These are phyloP conservation scores for Colletotrichum musicola DNA, from an alignment of 2,329 filamentous ascomycete species.

Conservation along the genomic window DNA sequence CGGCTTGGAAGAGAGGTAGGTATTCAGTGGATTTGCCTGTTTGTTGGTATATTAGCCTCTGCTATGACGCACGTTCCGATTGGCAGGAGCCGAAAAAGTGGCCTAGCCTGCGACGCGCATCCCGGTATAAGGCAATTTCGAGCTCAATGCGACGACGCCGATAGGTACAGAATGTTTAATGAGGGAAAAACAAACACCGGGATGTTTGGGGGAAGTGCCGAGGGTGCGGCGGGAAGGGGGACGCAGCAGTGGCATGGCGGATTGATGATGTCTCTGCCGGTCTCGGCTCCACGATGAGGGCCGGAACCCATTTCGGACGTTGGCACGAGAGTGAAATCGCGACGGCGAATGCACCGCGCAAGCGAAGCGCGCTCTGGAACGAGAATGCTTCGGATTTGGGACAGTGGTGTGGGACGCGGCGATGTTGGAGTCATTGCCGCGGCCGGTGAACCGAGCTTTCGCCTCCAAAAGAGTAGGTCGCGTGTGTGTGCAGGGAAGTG, in stretches of 20 bases:
- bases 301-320: constrained; percentile 22
- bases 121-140: constrained; percentile 51
- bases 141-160: constrained; percentile 47
- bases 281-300: constrained; percentile 21
- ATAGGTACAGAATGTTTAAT: constrained; percentile 31
- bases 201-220: constrained; percentile 13
- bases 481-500: constrained; percentile 21
- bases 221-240: neutral
- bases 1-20: constrained; percentile 91
- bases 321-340: constrained; percentile 19
- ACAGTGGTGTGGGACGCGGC: neutral
- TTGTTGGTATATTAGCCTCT: constrained; percentile 62
- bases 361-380: constrained; percentile 2
- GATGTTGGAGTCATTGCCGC: constrained; percentile 15
- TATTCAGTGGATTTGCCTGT: constrained; percentile 94
- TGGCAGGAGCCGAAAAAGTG: constrained; percentile 42
- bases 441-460: constrained; percentile 17
- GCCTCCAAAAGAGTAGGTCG: neutral
- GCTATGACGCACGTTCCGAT: constrained; percentile 50
- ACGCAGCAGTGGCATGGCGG: neutral
- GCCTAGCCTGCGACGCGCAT: constrained; percentile 44
- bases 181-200: constrained; percentile 37
- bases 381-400: neutral
- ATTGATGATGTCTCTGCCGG: constrained; percentile 13
- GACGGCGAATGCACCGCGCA: neutral